A percentile compares a stretch with the other conserved stretches of the same genome.
Evolutionary conservation across 345 rosid species (phyloP).

Genomic region (Corchorus capsularis): DNA sequence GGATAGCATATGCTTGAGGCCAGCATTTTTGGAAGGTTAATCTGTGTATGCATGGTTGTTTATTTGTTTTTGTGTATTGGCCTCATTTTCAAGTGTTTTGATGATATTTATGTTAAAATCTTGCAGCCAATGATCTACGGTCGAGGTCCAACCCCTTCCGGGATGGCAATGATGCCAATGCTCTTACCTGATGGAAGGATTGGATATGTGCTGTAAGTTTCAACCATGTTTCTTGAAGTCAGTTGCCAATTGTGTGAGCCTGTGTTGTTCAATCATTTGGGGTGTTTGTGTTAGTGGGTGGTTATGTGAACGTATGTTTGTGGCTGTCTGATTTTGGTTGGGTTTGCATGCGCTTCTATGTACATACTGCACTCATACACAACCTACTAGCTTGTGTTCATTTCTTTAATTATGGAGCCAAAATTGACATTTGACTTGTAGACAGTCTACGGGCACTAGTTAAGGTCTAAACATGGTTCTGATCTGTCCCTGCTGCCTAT

Average conservation of each 20-base stretch:
- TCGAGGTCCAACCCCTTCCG: slow-evolving; percentile 71
- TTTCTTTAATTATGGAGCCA: not conserved
- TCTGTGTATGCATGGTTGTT: not conserved
- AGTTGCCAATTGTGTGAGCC: slow-evolving; percentile 2
- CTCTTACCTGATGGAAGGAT: slow-evolving; percentile 95
- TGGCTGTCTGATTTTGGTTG: not conserved
- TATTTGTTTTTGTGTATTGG: not conserved
- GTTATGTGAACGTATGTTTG: not conserved
- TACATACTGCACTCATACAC: not conserved
- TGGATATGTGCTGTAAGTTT: slow-evolving; percentile 90
- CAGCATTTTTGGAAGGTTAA: not conserved
- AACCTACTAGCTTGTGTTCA: not conserved
- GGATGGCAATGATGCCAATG: slow-evolving; percentile 98
- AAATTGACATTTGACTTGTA: not conserved
- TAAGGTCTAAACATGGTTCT: not conserved
- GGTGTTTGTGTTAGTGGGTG: not conserved
- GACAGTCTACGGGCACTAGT: not conserved
- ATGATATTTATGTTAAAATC: slow-evolving; percentile 18
- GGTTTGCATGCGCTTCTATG: not conserved
- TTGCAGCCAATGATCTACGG: slow-evolving; percentile 88
- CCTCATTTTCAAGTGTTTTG: not conserved
- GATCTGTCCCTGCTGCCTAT: not conserved
- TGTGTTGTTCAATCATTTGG: not conserved
- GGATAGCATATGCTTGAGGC: not conserved
- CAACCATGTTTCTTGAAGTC: not conserved